Conservation (phyloP, 352 stramenopile species). For the Pythium dissotocum region DNA sequence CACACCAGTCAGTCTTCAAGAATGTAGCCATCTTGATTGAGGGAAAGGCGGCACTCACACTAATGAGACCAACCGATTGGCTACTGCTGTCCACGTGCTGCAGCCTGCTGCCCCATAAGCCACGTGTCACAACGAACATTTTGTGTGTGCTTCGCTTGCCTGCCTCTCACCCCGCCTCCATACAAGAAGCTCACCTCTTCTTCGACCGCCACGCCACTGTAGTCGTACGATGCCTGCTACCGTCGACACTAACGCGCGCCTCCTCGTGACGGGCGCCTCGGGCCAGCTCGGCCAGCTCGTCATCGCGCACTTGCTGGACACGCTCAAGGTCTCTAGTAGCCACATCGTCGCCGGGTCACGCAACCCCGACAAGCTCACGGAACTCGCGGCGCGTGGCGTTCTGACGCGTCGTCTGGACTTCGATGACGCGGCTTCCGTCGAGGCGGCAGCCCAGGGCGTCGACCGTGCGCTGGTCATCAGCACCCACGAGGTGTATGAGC, state of each 20-base stretch:
- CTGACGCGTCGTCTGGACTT: constrained; percentile 17
- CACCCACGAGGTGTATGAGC: constrained; percentile 2
- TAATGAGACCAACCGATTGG: too few species aligned
- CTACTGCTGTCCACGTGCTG: too few species aligned
- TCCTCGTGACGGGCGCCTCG: constrained; percentile 32
- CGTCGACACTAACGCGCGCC: constrained; percentile 11
- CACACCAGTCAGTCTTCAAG: too few species aligned
- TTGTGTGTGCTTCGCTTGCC: too few species aligned
- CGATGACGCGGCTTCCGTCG: constrained; percentile 19
- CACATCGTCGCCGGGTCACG: constrained; percentile 18
- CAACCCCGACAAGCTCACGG: constrained; percentile 20
- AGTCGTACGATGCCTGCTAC: constrained; percentile 14
- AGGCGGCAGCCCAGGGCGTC: constrained; percentile 19
- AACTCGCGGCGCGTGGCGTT: constrained; percentile 13
- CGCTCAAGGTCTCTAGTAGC: constrained; percentile 15
- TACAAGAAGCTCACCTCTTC: neutral
- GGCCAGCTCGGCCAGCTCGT: constrained; percentile 25
- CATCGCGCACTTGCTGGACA: constrained; percentile 27
- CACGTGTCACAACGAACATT: too few species aligned
- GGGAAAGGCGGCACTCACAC: too few species aligned
- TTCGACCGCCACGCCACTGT: neutral
- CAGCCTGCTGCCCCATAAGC: too few species aligned
- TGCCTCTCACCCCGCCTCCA: neutral
- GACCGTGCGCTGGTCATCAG: constrained; percentile 27
- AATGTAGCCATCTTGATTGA: too few species aligned